Evolutionary conservation across 2,329 filamentous ascomycete species (phyloP).

Genomic region (Trichoderma atrobrunneum): DNA sequence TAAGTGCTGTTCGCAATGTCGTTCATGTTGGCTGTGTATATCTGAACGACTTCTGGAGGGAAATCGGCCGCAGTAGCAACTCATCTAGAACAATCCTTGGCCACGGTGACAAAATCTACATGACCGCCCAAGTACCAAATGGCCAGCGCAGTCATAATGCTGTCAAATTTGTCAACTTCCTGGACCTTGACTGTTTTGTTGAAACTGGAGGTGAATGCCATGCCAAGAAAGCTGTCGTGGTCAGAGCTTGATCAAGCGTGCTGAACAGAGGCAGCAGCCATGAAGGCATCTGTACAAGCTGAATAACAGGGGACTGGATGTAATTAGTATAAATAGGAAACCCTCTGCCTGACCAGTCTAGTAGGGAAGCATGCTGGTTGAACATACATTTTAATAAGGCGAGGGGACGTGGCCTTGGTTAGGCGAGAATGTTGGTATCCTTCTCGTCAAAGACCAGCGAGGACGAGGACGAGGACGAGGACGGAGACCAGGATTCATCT

Average conservation of each 20-base stretch:
- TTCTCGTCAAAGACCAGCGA: not conserved
- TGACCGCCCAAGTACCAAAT: slow-evolving; percentile 57
- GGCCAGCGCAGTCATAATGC: slow-evolving; percentile 40
- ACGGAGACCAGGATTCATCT: not conserved
- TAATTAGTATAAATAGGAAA: not conserved
- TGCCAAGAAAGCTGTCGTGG: slow-evolving; percentile 44
- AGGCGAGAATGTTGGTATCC: not conserved
- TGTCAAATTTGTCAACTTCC: slow-evolving; percentile 40
- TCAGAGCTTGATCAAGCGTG: slow-evolving; percentile 42
- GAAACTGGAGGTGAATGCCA: slow-evolving; percentile 59
- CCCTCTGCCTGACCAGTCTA: not conserved
- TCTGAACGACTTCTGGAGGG: slow-evolving; percentile 51
- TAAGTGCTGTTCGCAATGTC: slow-evolving; percentile 39
- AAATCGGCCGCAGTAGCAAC: slow-evolving; percentile 61
- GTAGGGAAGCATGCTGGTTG: not conserved
- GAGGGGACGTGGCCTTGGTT: not conserved
- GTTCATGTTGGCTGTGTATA: slow-evolving; percentile 48
- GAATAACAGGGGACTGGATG: not conserved
- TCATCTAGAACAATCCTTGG: slow-evolving; percentile 44
- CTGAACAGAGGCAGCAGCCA: not conserved
- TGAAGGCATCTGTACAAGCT: not conserved
- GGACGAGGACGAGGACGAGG: not conserved
- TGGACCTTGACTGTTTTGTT: slow-evolving; percentile 61
- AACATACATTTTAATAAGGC: not conserved
- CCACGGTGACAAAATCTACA: slow-evolving; percentile 61